Conservation (phyloP, 331 rosid species). For the Quercus tomentella region DNA sequence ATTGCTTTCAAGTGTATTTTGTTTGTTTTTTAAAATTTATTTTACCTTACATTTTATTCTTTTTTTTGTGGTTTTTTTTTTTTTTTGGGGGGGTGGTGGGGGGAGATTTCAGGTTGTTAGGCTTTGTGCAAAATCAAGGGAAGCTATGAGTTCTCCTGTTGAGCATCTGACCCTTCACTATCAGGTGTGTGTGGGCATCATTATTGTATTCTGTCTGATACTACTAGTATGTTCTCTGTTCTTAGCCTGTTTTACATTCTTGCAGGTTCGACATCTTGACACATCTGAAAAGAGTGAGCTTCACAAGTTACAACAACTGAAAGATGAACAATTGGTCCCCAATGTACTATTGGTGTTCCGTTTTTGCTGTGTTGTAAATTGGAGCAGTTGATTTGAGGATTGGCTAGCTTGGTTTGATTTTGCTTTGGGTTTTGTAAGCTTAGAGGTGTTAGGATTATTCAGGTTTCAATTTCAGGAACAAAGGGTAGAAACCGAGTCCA, state of each 20-base stretch:
- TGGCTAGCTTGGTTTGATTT: background rate
- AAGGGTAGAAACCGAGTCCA: no score
- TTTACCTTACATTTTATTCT: no score
- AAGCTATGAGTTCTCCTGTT: conserved; percentile 99
- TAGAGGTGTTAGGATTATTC: background rate
- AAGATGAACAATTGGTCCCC: conserved; percentile 73
- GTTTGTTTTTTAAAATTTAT: no score
- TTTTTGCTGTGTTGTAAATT: background rate
- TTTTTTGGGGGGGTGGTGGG: no score
- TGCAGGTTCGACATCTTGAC: conserved; percentile 95
- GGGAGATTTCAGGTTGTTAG: conserved; percentile 68
- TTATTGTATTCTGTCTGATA: background rate
- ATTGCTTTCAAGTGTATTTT: no score
- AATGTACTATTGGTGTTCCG: background rate
- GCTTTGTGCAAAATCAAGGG: conserved; percentile 29
- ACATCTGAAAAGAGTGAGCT: conserved; percentile 99
- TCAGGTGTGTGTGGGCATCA: conserved; percentile 53
- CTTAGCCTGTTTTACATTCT: background rate
- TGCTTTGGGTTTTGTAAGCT: background rate
- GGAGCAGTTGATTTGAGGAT: background rate
- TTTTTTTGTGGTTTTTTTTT: no score
- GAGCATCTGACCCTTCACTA: conserved; percentile 97
- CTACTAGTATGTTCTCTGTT: background rate
- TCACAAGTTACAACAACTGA: conserved; percentile 86
- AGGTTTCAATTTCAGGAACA: background rate